phyloP scores from a whole-genome alignment of 495 filamentous ascomycete species.

The Penicillium steckii region DNA sequence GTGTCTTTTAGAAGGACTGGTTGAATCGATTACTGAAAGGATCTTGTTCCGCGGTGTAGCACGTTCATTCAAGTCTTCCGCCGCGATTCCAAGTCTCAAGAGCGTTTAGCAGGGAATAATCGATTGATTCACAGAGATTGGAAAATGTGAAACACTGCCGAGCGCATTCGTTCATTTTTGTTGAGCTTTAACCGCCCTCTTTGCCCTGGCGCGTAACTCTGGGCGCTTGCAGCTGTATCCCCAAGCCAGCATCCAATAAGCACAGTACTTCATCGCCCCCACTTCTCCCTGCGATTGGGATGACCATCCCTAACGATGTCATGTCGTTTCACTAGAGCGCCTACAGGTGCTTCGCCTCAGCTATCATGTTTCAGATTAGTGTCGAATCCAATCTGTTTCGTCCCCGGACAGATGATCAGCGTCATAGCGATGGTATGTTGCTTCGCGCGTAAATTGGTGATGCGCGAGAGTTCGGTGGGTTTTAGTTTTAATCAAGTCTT shows the following conservation, averaged over 20 bases:
- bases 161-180: not conserved
- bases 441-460: constrained; percentile 19
- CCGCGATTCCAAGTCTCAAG: not conserved
- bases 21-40: not conserved
- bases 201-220: constrained; percentile 38
- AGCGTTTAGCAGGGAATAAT: not conserved
- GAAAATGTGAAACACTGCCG: constrained; percentile 15
- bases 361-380: constrained; percentile 26
- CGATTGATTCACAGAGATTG: not conserved
- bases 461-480: constrained; percentile 4
- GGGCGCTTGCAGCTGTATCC: constrained; percentile 12
- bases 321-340: constrained; percentile 40
- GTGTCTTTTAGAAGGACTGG: not conserved
- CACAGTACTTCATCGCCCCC: constrained; percentile 17
- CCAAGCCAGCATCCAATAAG: constrained; percentile 15
- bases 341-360: constrained; percentile 23
- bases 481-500: constrained; percentile 18
- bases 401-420: constrained; percentile 1
- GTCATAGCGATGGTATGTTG: constrained; percentile 11
- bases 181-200: constrained; percentile 25
- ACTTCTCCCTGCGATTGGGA: constrained; percentile 9
- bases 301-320: constrained; percentile 9
- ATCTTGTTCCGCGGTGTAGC: not conserved
- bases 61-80: not conserved
- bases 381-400: constrained; percentile 5